A percentile compares a stretch with the other conserved stretches of the same genome.
Evolutionary conservation across 2,329 filamentous ascomycete genomes (phyloP).

Genomic region (Arthrinium puccinioides): DNA sequence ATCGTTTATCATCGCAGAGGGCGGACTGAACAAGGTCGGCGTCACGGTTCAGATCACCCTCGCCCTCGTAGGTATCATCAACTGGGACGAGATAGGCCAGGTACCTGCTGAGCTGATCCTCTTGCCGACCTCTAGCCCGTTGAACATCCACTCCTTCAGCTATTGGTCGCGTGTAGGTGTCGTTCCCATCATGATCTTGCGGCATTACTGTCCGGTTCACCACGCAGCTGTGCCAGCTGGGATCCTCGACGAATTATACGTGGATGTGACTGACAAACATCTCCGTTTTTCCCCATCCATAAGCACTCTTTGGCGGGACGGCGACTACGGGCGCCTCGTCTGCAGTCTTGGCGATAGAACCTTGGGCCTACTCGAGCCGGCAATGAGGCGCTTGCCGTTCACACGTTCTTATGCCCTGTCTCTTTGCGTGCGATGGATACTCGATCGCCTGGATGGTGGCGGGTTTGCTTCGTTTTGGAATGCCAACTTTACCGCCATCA

Average conservation of each 20-base stretch:
- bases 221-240: neutral
- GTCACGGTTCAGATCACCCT: slow-evolving; percentile 4
- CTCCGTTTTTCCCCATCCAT: slow-evolving; percentile 13
- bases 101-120: slow-evolving; percentile 25
- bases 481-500: slow-evolving; percentile 1
- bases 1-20: neutral
- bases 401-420: slow-evolving; percentile 14
- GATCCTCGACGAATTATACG: slow-evolving; percentile 16
- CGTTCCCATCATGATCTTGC: slow-evolving; percentile 16
- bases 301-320: slow-evolving; percentile 6
- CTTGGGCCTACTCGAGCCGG: slow-evolving; percentile 18
- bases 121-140: slow-evolving; percentile 14
- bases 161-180: slow-evolving; percentile 18
- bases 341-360: slow-evolving; percentile 23
- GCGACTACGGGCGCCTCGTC: slow-evolving; percentile 14
- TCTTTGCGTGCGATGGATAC: slow-evolving; percentile 16
- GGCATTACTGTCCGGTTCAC: slow-evolving; percentile 22
- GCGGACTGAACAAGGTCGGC: neutral
- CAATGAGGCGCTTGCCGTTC: slow-evolving; percentile 17
- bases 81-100: slow-evolving; percentile 23
- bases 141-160: slow-evolving; percentile 23
- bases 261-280: slow-evolving; percentile 14
- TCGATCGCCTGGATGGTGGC: slow-evolving; percentile 10
- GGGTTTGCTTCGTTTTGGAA: slow-evolving; percentile 4
- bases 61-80: slow-evolving; percentile 21